phyloP scores from a whole-genome alignment of 2,329 filamentous ascomycete species.

The Didymella glomerata region DNA sequence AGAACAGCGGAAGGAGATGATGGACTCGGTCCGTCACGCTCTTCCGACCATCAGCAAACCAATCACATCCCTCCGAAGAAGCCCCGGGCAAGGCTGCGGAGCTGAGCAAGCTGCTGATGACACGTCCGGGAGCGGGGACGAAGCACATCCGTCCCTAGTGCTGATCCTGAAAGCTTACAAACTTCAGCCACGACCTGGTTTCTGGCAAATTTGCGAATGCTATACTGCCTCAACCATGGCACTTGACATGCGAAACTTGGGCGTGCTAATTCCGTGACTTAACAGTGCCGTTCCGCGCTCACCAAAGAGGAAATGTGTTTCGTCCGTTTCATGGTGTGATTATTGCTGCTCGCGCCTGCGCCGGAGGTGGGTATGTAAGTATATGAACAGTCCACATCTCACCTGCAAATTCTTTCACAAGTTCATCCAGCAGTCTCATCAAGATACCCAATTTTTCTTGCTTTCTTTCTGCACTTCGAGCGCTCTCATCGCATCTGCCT shows the following conservation, averaged over 20 bases:
- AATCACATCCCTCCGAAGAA: background rate
- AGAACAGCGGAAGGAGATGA: background rate
- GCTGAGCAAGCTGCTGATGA: slow-evolving; percentile 11
- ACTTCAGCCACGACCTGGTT: slow-evolving; percentile 1
- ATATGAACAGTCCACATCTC: background rate
- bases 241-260: background rate
- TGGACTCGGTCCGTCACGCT: background rate
- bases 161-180: slow-evolving; percentile 16
- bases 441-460: slow-evolving; percentile 1
- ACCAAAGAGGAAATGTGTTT: background rate
- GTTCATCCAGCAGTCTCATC: background rate
- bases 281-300: slow-evolving; percentile 4
- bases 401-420: background rate
- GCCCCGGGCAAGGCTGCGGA: background rate
- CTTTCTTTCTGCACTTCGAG: background rate
- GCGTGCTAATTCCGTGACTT: background rate
- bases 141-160: slow-evolving; percentile 3
- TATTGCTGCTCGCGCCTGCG: background rate
- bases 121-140: slow-evolving; percentile 3
- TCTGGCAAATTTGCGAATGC: background rate
- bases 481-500: background rate
- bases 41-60: background rate
- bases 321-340: slow-evolving; percentile 8
- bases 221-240: background rate
- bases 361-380: slow-evolving; percentile 10